Conservation (phyloP, 495 filamentous ascomycete genomes). For the Annulohypoxylon nitens region DNA sequence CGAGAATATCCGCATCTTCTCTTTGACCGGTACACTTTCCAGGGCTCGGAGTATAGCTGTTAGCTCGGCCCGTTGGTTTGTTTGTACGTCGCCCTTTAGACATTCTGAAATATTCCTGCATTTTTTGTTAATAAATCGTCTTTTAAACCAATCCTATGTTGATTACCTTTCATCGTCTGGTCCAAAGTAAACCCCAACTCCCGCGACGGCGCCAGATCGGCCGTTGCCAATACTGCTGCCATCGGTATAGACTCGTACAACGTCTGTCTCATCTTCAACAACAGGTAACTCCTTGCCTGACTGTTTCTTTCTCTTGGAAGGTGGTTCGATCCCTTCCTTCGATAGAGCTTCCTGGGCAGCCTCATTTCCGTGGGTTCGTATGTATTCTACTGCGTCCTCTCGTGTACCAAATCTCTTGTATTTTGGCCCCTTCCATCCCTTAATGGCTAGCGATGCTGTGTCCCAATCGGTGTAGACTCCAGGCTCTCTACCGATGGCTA, state of each 20-base stretch:
- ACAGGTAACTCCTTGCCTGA: conserved; percentile 48
- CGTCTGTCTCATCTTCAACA: conserved; percentile 63
- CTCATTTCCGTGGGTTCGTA: conserved; percentile 55
- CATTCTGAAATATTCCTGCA: conserved; percentile 88
- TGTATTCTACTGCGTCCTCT: conserved; percentile 74
- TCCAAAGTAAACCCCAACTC: conserved; percentile 91
- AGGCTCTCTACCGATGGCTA: conserved; percentile 83
- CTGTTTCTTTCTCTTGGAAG: conserved; percentile 50
- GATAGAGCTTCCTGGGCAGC: conserved; percentile 72
- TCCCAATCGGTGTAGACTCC: conserved; percentile 93
- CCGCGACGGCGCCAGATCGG: conserved; percentile 74
- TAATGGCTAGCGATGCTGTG: conserved; percentile 81
- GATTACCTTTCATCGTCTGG: conserved; percentile 76
- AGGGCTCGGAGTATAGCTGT: conserved; percentile 88
- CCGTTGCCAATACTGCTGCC: conserved; percentile 88
- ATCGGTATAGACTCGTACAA: conserved; percentile 87
- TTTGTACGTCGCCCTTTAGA: conserved; percentile 79
- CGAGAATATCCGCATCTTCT: conserved; percentile 71
- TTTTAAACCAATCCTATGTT: background rate
- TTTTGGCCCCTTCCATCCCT: conserved; percentile 80
- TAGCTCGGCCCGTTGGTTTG: conserved; percentile 94
- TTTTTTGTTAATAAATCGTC: conserved; percentile 32
- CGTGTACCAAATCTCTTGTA: conserved; percentile 83
- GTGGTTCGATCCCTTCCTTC: conserved; percentile 48
- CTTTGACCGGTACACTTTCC: conserved; percentile 72